These are phyloP conservation scores for Nicotiana tabacum DNA, from an alignment of 257 asterid species.

Conservation along the genomic window DNA sequence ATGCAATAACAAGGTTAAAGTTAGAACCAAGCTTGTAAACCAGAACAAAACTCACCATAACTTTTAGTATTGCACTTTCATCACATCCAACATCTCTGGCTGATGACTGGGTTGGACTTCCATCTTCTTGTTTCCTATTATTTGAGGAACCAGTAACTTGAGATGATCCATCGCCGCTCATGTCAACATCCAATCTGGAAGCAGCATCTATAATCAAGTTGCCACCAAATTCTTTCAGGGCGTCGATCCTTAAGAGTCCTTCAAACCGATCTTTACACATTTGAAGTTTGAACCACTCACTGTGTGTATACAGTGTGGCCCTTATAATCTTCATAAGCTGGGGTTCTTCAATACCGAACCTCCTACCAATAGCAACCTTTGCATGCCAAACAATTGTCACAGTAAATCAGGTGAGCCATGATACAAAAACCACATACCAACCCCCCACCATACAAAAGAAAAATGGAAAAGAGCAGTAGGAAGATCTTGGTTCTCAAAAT, in stretches of 20 bases:
- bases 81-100: slow-evolving; percentile 64
- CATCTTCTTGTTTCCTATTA: slow-evolving; percentile 64
- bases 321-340: slow-evolving; percentile 87
- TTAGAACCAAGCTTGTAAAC: background rate
- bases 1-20: background rate
- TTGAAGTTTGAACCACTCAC: slow-evolving; percentile 95
- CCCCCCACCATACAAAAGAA: background rate
- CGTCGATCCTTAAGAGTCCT: slow-evolving; percentile 66
- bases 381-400: slow-evolving; percentile 17
- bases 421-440: background rate
- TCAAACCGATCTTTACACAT: slow-evolving; percentile 96
- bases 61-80: slow-evolving; percentile 88
- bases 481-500: background rate
- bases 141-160: slow-evolving; percentile 60
- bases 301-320: slow-evolving; percentile 68
- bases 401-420: background rate
- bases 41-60: slow-evolving; percentile 67
- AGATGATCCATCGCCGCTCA: slow-evolving; percentile 71
- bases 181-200: slow-evolving; percentile 49
- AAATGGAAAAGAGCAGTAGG: background rate
- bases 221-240: slow-evolving; percentile 61
- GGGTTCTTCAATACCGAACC: slow-evolving; percentile 88
- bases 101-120: slow-evolving; percentile 63
- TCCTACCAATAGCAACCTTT: slow-evolving; percentile 88
- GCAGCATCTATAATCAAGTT: slow-evolving; percentile 50